These are phyloP conservation scores for Venturia effusa DNA, from an alignment of 2,329 filamentous ascomycete species.

Conservation along the genomic window DNA sequence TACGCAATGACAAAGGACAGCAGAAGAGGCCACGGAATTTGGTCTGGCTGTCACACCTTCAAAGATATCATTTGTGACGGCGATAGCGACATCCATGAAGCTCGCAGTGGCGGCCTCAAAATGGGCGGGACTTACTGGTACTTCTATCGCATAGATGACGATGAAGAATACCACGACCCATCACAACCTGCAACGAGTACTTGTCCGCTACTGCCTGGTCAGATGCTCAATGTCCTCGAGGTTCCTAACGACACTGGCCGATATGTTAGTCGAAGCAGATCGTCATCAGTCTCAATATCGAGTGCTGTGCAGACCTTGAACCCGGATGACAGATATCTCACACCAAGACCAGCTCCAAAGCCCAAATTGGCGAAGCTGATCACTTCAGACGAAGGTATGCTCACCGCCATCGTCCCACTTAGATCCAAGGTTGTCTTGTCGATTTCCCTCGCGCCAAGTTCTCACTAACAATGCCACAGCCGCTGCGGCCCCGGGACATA, in stretches of 20 bases:
- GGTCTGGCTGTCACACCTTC: constrained; percentile 82
- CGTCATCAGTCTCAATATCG: constrained; percentile 44
- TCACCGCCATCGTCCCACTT: background rate
- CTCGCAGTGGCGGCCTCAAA: constrained; percentile 68
- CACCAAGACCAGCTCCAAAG: constrained; percentile 49
- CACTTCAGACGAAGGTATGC: constrained; percentile 21
- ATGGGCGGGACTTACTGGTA: constrained; percentile 96
- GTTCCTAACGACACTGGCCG: constrained; percentile 54
- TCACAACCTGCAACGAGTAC: constrained; percentile 61
- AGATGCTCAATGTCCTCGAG: constrained; percentile 73
- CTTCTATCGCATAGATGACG: constrained; percentile 79
- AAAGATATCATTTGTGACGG: constrained; percentile 78
- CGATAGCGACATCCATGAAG: constrained; percentile 40
- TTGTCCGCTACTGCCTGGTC: constrained; percentile 81
- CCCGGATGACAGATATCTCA: constrained; percentile 63
- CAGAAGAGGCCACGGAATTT: constrained; percentile 63
- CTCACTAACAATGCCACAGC: constrained; percentile 1
- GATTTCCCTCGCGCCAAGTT: background rate
- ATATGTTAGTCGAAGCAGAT: constrained; percentile 48
- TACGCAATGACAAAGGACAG: constrained; percentile 75
- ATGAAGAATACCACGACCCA: constrained; percentile 65
- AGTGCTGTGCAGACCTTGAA: constrained; percentile 64
- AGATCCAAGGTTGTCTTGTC: constrained; percentile 2
- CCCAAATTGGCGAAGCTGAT: constrained; percentile 35
- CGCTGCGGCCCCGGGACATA: constrained; percentile 20